Base-by-base conservation (phyloP, 1,284 basidiomycete genomes). In the Pholiota adiposa region DNA sequence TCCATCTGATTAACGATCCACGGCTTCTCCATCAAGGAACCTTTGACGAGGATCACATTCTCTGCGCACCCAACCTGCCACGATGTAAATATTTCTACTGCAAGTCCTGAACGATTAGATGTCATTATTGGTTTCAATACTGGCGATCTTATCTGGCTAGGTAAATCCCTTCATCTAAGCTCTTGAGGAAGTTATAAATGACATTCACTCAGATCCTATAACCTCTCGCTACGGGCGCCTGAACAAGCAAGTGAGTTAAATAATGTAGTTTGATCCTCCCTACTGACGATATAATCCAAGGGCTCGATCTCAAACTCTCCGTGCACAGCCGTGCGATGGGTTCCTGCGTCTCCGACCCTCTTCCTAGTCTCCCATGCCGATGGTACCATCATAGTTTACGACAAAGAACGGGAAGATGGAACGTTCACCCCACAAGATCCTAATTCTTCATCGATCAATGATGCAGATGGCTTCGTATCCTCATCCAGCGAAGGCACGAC, bases 361-460 rank as follows among this genome's bases (percentile, higher is more conserved):
- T 96, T 98, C 72, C 83, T 97, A 41, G 94, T 90, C n/a, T 90
- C 93, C 2, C 94, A 97, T 70, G 90, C 89, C 14, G 94, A 98
- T 69, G 95, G 95, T 2, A 89, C 91, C 6, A 88, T 97, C 61
- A 83, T 95, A 36, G 83, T 95, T 21, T 96, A 94, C 69, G 94
- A 96, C 72, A 92, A 90, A 67, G 93, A 95, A 66, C 88, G 92
- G 31, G 94, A 96, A 59, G 95, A 97, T 67, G 91, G 92, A 3
- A 69, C 79, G 3, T 92, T 94, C 67, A 82, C 78, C 1, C 83
- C 87, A 0, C 80, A 84, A 54, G 78, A 85, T 50, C 89, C 90
- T 16, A 65, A 68, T 12, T 66, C 59, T 31, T 53, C 61, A 7
- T 41, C 55, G 36, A 4, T 16, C n/a, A 40, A 50, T 21, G 63